Conservation (phyloP, 1,284 basidiomycete genomes). For the Leccinum discolor region DNA sequence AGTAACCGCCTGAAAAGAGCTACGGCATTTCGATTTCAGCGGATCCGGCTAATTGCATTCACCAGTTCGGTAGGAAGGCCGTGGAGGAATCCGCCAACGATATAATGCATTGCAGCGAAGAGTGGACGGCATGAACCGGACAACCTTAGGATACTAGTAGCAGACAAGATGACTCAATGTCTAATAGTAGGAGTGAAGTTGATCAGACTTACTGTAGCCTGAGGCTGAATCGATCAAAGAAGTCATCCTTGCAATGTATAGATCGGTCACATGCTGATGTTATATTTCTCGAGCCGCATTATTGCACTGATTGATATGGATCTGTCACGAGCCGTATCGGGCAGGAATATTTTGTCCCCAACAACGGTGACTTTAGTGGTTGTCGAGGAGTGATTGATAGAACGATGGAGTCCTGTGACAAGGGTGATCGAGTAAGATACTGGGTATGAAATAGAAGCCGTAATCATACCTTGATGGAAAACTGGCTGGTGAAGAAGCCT, state of each 20-base stretch:
- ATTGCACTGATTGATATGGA: conserved; percentile 22
- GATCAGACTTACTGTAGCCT: not conserved
- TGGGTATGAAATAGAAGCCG: not conserved
- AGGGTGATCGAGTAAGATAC: not conserved
- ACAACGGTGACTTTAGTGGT: conserved; percentile 30
- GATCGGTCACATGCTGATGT: not conserved
- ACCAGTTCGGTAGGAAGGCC: not conserved
- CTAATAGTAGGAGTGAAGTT: not conserved
- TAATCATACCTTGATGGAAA: conserved; percentile 26
- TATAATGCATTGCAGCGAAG: not conserved
- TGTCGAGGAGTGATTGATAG: conserved; percentile 28
- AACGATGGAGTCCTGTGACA: conserved; percentile 27
- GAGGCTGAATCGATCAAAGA: not conserved
- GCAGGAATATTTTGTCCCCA: conserved; percentile 20
- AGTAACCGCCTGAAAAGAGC: not conserved
- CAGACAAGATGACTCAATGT: not conserved
- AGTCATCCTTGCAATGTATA: not conserved
- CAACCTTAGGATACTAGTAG: not conserved
- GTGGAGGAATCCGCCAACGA: not conserved
- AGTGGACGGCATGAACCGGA: not conserved
- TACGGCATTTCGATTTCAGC: not conserved
- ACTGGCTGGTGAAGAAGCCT: conserved; percentile 22
- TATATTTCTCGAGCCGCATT: not conserved
- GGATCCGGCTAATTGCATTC: too few relatives aligned
- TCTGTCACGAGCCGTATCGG: conserved; percentile 29